phyloP scores from a whole-genome alignment of 768 basidiomycete species.

The Xerocomellus amylosporus region DNA sequence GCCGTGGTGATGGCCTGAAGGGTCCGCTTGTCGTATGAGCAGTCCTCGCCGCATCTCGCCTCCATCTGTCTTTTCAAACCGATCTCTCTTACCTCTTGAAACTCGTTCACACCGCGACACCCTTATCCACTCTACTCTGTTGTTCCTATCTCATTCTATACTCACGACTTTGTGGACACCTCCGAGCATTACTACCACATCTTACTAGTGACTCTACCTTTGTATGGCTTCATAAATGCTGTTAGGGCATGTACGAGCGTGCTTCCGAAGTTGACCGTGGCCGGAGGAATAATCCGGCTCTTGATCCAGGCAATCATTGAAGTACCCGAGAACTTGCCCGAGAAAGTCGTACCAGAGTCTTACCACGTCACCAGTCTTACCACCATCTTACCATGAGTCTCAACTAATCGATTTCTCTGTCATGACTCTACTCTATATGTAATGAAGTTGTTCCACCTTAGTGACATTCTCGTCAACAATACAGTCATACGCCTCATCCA shows the following conservation, averaged over 20 bases:
- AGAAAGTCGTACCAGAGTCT: too few species aligned
- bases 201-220: not conserved
- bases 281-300: not conserved
- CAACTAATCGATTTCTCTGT: too few species aligned
- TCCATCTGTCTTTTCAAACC: slow-evolving; percentile 6
- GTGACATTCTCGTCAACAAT: too few species aligned
- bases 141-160: not conserved
- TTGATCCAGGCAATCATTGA: too few species aligned
- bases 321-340: too few species aligned
- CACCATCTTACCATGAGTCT: too few species aligned
- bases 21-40: slow-evolving; percentile 48
- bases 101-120: slow-evolving; percentile 16
- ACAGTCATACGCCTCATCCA: too few species aligned
- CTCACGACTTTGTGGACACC: slow-evolving; percentile 11
- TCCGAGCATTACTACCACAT: not conserved
- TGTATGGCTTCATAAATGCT: slow-evolving; percentile 4
- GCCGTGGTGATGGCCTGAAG: slow-evolving; percentile 64
- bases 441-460: too few species aligned
- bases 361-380: too few species aligned
- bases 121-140: slow-evolving; percentile 1
- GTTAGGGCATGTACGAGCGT: not conserved
- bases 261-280: not conserved
- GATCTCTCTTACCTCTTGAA: not conserved
- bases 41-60: not conserved
- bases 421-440: too few species aligned